phyloP scores from a whole-genome alignment of 257 asterid species.

The Linaria vulgaris region DNA sequence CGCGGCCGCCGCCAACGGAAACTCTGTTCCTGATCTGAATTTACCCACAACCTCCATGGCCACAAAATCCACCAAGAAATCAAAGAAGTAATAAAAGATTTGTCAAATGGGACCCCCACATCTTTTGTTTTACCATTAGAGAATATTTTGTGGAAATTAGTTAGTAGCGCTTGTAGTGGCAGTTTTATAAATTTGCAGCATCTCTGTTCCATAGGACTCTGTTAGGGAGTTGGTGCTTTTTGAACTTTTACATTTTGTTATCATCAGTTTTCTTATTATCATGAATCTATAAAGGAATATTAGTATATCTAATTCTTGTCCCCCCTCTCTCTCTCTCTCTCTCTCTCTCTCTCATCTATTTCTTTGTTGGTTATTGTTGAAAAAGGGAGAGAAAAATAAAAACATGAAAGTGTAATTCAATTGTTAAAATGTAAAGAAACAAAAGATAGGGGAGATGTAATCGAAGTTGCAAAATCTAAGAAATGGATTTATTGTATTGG shows the following conservation, averaged over 20 bases:
- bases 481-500: too few species aligned
- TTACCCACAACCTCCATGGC: slow-evolving; percentile 24
- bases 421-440: too few species aligned
- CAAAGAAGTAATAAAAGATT: slow-evolving; percentile 33
- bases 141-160: slow-evolving; percentile 19
- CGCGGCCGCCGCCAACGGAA: slow-evolving; percentile 41
- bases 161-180: slow-evolving; percentile 4
- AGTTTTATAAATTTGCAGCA: slow-evolving; percentile 1
- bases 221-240: slow-evolving; percentile 14
- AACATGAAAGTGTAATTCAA: too few species aligned
- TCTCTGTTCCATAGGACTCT: slow-evolving; percentile 26
- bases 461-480: too few species aligned
- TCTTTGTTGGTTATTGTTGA: too few species aligned
- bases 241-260: neutral
- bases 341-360: too few species aligned
- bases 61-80: slow-evolving; percentile 45
- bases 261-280: neutral
- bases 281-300: neutral
- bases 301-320: too few species aligned
- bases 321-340: neutral
- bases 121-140: slow-evolving; percentile 19
- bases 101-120: slow-evolving; percentile 19
- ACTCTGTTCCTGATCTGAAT: slow-evolving; percentile 40
- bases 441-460: too few species aligned
- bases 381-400: too few species aligned